Percentiles rank a stretch among this genome's conserved stretches.
Evolutionary conservation across 352 stramenopile genomes (phyloP).

Genomic region (Pythium pectinolyticum): DNA sequence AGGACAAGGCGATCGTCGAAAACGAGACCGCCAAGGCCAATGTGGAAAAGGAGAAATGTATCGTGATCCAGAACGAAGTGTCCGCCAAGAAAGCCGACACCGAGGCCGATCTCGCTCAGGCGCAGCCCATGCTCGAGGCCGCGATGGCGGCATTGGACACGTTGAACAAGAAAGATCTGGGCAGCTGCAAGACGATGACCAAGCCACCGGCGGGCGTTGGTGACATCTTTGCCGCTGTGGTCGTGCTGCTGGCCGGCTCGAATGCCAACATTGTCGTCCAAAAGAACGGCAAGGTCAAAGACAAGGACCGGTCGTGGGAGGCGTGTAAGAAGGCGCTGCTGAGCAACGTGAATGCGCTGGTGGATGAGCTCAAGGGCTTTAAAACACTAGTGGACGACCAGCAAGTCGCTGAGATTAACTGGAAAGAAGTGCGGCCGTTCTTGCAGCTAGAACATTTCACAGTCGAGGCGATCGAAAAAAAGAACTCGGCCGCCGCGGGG

Average conservation of each 20-base stretch:
- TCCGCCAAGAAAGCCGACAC: conserved; percentile 87
- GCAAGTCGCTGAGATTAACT: conserved; percentile 72
- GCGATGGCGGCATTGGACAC: conserved; percentile 90
- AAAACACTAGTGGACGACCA: conserved; percentile 68
- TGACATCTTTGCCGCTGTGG: conserved; percentile 81
- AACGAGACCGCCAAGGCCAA: conserved; percentile 91
- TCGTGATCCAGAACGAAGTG: conserved; percentile 91
- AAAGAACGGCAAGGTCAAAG: conserved; percentile 94
- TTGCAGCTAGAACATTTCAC: conserved; percentile 78
- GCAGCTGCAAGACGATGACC: conserved; percentile 91
- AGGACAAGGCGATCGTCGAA: conserved; percentile 93
- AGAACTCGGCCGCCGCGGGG: conserved; percentile 75
- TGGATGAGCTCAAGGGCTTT: conserved; percentile 89
- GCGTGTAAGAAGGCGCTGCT: conserved; percentile 91
- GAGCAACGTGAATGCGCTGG: conserved; percentile 91
- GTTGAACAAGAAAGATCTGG: conserved; percentile 89
- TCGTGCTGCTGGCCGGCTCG: conserved; percentile 73
- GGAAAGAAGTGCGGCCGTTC: conserved; percentile 81
- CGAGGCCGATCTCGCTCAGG: conserved; percentile 68
- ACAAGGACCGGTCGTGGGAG: conserved; percentile 94
- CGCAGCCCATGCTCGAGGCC: conserved; percentile 80
- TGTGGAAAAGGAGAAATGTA: conserved; percentile 89
- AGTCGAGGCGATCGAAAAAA: conserved; percentile 82
- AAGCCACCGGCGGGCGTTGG: conserved; percentile 88
- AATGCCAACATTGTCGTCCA: conserved; percentile 75